A percentile compares a stretch with the other conserved stretches of the same genome.
phyloP scores from a whole-genome alignment of 2,329 filamentous ascomycete genomes.

The Colletotrichum orchidophilum region DNA sequence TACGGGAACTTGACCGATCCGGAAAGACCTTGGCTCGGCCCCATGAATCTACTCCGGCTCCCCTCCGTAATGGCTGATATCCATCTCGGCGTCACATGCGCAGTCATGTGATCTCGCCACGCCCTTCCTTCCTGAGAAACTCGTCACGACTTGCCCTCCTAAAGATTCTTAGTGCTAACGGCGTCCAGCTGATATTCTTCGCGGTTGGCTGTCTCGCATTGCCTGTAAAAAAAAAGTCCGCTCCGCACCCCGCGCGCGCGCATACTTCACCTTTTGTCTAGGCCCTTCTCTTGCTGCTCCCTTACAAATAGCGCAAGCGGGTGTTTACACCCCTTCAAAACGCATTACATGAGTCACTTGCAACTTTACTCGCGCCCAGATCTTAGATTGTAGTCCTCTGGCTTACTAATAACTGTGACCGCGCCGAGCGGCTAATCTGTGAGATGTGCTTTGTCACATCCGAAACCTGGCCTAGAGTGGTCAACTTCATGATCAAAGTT shows the following conservation, averaged over 20 bases:
- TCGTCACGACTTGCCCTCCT: conserved; percentile 27
- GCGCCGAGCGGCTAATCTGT: not conserved
- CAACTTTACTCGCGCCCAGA: not conserved
- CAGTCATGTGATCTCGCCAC: conserved; percentile 24
- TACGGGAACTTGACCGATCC: not conserved
- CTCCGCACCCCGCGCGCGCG: conserved; percentile 5
- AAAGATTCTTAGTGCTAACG: not conserved
- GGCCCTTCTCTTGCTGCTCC: not conserved
- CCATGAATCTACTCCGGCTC: not conserved
- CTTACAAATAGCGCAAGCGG: not conserved
- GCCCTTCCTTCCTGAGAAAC: not conserved
- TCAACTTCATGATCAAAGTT: no score
- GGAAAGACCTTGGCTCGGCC: not conserved
- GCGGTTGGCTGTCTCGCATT: not conserved
- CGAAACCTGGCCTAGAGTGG: no score
- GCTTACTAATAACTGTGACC: not conserved
- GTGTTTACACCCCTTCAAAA: not conserved
- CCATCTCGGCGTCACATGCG: not conserved
- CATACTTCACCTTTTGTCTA: not conserved
- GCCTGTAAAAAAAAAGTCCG: not conserved
- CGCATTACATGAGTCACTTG: not conserved
- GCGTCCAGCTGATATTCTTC: not conserved
- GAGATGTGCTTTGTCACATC: not conserved
- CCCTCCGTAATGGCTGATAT: not conserved
- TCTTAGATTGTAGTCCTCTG: not conserved